Conservation (phyloP, 495 filamentous ascomycete genomes). For the Aspergillus affinis region DNA sequence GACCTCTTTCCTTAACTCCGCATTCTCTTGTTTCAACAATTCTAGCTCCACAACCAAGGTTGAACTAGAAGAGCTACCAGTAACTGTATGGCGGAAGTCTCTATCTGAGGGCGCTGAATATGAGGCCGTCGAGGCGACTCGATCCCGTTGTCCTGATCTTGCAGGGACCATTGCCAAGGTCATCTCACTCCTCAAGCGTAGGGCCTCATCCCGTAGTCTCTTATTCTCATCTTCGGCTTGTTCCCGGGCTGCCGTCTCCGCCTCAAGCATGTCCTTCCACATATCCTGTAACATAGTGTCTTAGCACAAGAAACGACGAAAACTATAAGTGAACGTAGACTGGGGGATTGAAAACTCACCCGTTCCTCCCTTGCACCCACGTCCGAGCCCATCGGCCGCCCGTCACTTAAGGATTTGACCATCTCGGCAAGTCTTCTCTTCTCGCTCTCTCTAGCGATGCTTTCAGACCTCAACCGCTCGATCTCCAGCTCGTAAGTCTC, state of each 20-base stretch:
- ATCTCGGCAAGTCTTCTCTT: slow-evolving; percentile 80
- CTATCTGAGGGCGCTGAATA: slow-evolving; percentile 61
- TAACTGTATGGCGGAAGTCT: slow-evolving; percentile 53
- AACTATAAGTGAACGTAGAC: slow-evolving; percentile 10
- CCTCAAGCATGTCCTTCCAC: slow-evolving; percentile 93
- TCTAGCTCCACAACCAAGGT: slow-evolving; percentile 73
- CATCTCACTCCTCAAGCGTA: slow-evolving; percentile 68
- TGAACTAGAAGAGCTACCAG: slow-evolving; percentile 53
- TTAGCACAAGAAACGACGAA: slow-evolving; percentile 6
- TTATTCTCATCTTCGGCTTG: slow-evolving; percentile 87
- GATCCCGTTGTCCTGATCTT: slow-evolving; percentile 52
- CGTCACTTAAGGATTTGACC: slow-evolving; percentile 68
- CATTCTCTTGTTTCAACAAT: slow-evolving; percentile 86
- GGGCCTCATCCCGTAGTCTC: slow-evolving; percentile 79
- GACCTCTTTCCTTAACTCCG: slow-evolving; percentile 85
- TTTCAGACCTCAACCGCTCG: slow-evolving; percentile 76
- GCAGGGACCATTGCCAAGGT: slow-evolving; percentile 26
- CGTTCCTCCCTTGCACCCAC: slow-evolving; percentile 81
- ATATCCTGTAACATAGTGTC: slow-evolving; percentile 55
- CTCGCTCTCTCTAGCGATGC: slow-evolving; percentile 71
- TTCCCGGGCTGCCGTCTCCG: slow-evolving; percentile 85
- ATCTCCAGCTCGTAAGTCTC: slow-evolving; percentile 81
- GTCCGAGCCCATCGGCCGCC: slow-evolving; percentile 60
- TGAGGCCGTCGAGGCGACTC: slow-evolving; percentile 56
- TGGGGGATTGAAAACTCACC: slow-evolving; percentile 33